Base-by-base conservation (phyloP, 1,284 basidiomycete species). In the Naganishia sp. region DNA sequence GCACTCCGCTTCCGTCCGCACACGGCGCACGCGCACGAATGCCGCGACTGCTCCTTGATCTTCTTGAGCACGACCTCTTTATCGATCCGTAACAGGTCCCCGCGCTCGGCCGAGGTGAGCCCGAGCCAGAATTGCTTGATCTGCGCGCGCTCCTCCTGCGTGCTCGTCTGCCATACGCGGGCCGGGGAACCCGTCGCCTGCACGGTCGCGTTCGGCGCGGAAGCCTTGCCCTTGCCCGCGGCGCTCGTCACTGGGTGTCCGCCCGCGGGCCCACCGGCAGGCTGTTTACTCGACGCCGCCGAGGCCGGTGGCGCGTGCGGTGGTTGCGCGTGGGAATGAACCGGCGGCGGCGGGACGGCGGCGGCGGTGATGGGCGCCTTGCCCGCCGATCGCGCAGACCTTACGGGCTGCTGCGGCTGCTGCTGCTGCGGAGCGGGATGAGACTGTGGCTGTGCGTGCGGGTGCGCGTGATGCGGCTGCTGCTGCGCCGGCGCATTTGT, bases 31-130 rank as follows among this genome's bases (percentile, higher is more conserved):
- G 87, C 88, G 79, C 95, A 99, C 70, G 87, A 89, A 78, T 96
- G 93, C 76, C 91, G 92, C 85, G 96, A 94, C 83, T 96, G 93
- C 80, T 96, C 95, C 84, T 97, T 97, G 93, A 99, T 98, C 86
- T 96, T 97, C 79, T 86, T 87, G 69, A 98, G 82, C 32, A 99
- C 94, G 17, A 92, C 92, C 78, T 98, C 93, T 82, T 98, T 97
- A 83, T 99, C 95, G 73, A 97, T 87, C 83, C 92, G 90, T 76
- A 99, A 90, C 66, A 99, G 85, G 78, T 87, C 89, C 71, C 90
- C 83, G 50, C 96, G 86, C 77, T 98, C 94, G 60, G 89, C 86
- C 81, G 97, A 92, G 54, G 86, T 86, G 11, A 99, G 84, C 6
- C 85, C 88, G 31, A 97, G 86, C 95, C 95, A 99, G 81, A 98